These are phyloP conservation scores for Chaetomium olivaceum DNA, from an alignment of 2,329 filamentous ascomycete genomes.

Conservation along the genomic window DNA sequence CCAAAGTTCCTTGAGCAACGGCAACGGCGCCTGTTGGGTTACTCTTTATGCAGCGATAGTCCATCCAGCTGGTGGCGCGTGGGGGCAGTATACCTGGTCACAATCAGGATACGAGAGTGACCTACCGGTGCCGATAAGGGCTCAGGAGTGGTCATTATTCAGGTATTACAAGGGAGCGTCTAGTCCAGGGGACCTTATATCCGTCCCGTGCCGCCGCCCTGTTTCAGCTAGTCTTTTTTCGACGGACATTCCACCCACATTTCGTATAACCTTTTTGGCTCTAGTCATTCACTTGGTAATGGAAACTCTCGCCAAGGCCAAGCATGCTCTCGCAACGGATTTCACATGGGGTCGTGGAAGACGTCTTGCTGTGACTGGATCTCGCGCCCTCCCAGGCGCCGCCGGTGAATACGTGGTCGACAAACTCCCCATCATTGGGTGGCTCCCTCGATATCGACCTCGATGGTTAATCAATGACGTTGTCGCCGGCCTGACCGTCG, in stretches of 20 bases:
- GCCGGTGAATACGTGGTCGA: conserved; percentile 57
- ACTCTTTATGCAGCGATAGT: no score
- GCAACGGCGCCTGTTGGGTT: not conserved
- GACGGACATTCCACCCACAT: not conserved
- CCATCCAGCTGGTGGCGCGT: not conserved
- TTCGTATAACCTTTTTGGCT: not conserved
- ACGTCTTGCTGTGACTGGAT: conserved; percentile 36
- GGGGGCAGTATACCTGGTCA: not conserved
- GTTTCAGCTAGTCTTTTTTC: not conserved
- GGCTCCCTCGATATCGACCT: conserved; percentile 62
- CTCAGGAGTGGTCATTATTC: not conserved
- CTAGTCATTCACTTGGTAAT: conserved; percentile 17
- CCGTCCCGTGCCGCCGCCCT: not conserved
- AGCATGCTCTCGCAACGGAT: conserved; percentile 42
- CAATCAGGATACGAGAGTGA: not conserved
- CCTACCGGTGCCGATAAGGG: not conserved
- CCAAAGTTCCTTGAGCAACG: not conserved
- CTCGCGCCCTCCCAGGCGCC: conserved; percentile 50
- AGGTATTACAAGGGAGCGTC: not conserved
- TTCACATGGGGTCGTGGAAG: conserved; percentile 41
- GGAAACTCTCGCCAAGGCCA: conserved; percentile 32
- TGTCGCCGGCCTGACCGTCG: conserved; percentile 62
- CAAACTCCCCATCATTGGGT: conserved; percentile 62
- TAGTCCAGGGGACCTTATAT: not conserved
- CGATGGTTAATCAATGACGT: conserved; percentile 63